phyloP scores from a whole-genome alignment of 371 early-diverging fungal genomes.

The Synchytrium microbalum region DNA sequence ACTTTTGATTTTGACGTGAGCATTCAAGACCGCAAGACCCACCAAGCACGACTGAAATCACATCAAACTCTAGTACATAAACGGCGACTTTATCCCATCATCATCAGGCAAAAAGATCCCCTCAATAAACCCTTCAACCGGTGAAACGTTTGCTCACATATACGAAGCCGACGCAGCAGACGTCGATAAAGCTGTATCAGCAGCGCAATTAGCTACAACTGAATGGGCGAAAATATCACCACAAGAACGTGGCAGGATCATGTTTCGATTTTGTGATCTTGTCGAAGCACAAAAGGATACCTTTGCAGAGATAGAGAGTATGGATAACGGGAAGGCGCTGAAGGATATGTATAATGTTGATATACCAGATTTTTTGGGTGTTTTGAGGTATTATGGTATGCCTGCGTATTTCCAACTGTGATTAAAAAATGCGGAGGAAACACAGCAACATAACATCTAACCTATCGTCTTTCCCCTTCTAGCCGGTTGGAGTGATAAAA shows the following conservation, averaged over 20 bases:
- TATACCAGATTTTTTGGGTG: constrained; percentile 5
- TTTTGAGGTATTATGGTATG: constrained; percentile 15
- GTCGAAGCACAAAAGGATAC: constrained; percentile 62
- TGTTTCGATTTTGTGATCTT: constrained; percentile 62
- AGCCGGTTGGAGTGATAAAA: constrained; percentile 38
- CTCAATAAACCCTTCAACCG: constrained; percentile 67
- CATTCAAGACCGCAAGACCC: no score
- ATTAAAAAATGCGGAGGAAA: no score
- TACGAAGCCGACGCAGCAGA: neutral
- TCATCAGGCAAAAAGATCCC: constrained; percentile 35
- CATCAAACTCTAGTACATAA: no score
- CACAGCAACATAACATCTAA: no score
- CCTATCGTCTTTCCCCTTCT: no score
- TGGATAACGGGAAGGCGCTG: constrained; percentile 78
- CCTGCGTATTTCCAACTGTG: no score
- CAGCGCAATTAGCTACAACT: constrained; percentile 58
- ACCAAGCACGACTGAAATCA: no score
- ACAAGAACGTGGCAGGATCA: constrained; percentile 18
- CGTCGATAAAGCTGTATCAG: constrained; percentile 50
- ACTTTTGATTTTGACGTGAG: no score
- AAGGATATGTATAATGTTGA: constrained; percentile 33
- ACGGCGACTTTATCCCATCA: neutral
- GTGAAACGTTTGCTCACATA: constrained; percentile 57
- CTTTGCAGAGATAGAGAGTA: constrained; percentile 70
- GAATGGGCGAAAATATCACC: constrained; percentile 18